Conservation (phyloP, 192 early-diverging fungal genomes). For the Coemansia sp. region DNA sequence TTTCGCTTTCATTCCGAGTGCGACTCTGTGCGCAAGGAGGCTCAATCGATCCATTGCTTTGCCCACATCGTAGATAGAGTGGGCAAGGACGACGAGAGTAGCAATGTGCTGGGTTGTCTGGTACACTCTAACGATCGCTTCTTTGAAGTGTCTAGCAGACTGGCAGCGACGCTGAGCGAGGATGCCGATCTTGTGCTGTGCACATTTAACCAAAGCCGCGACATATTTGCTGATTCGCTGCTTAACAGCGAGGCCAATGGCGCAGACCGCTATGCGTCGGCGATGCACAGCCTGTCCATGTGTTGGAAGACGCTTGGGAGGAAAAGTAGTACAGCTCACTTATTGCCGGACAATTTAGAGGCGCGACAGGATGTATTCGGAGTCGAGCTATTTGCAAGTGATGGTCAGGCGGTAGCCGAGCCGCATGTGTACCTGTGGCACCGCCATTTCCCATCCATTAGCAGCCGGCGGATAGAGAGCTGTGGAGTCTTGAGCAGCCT, state of each 20-base stretch:
- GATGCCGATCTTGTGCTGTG: conserved; percentile 13
- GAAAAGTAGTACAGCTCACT: neutral
- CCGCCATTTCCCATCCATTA: conserved; percentile 14
- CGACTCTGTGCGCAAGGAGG: conserved; percentile 1
- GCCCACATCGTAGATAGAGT: neutral
- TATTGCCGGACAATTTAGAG: neutral
- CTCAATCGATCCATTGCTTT: conserved; percentile 7
- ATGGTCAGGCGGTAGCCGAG: neutral
- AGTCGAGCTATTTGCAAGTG: conserved; percentile 5
- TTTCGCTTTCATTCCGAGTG: conserved; percentile 1
- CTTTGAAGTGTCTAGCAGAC: conserved; percentile 19
- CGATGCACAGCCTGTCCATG: conserved; percentile 4
- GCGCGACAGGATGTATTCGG: neutral
- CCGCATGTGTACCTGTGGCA: conserved; percentile 40
- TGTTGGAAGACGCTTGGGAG: conserved; percentile 14
- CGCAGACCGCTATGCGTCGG: conserved; percentile 3
- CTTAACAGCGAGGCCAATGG: neutral
- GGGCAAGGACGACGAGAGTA: neutral
- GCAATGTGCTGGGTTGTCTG: neutral
- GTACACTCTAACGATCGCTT: conserved; percentile 20
- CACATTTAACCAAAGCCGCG: conserved; percentile 9
- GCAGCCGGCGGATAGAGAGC: neutral
- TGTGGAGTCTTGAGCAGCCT: neutral
- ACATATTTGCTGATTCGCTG: neutral
- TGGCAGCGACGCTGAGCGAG: neutral